Base-by-base conservation (phyloP, 352 stramenopile genomes). In the Pythium chondricola region DNA sequence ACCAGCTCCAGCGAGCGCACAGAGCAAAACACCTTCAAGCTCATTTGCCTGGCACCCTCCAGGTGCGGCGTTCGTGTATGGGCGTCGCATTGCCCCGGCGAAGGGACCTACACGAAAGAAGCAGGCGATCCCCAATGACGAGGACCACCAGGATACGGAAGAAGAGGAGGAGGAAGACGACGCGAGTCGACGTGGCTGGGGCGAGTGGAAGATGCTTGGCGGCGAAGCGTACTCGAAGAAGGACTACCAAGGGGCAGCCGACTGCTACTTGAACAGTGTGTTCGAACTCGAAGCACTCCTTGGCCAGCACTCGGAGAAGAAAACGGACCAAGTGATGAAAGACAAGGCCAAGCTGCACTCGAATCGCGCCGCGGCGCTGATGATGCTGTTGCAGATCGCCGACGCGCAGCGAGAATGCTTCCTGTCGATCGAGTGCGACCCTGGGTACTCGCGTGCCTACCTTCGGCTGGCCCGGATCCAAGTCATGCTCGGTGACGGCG, bases 291-390 rank as follows among this genome's bases (percentile, higher is more conserved):
- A 87, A 21, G 53, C 47, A 16, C 29, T 75, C 17, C 25, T 84
- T 7, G 24, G 53, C 10, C 48, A 67, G 21, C 42, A 74, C 10
- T 55, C 54, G 17, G 60, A 62, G 10, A 16, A 71, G 4, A 58
- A 67, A 24, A 83, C 67, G 14, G 29, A 49, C 2, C 59, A 67
- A 2, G 10, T 85, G n/a, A 53, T 65, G 56, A 75, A 77, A 4
- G 80, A 94, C 50, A 91, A 91, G 40, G 76, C 80, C 0, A 93
- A 90, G 49, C 52, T 93, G 13, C 79, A 92, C 38, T 67, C 76
- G 7, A 94, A 94, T 48, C 68, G 81, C 31, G 77, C 80, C 3
- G 83, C 83, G 13, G 83, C 74, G 6, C 51, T 88, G 24, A 86
- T 92, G 69, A 92, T 91, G 83, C 24, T 90, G 13, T 67, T 76